Percentiles rank a stretch among this genome's conserved stretches.
Evolutionary conservation across 176 grass and related monocot genomes (phyloP).

Genomic region (Poa pratensis): DNA sequence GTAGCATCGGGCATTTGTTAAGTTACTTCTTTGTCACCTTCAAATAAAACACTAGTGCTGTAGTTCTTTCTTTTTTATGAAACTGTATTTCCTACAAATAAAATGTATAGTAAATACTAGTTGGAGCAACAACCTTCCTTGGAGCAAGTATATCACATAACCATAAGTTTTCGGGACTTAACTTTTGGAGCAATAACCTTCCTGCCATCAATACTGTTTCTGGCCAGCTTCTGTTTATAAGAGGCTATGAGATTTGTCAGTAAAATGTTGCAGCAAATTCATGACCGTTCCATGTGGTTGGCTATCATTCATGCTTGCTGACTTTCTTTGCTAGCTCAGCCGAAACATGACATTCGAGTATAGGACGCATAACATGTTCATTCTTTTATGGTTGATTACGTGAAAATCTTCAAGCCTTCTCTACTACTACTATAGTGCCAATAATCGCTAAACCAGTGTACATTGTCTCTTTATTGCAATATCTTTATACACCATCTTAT

Average conservation of each 20-base stretch:
- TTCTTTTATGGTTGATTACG: too few relatives aligned
- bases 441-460: background rate
- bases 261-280: too few relatives aligned
- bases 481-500: background rate
- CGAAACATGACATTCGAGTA: too few relatives aligned
- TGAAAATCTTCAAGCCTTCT: background rate
- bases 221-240: background rate
- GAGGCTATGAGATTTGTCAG: background rate
- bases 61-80: background rate
- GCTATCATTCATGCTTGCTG: too few relatives aligned
- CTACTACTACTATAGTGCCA: background rate
- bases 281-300: too few relatives aligned
- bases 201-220: background rate
- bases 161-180: background rate
- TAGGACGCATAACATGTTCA: too few relatives aligned
- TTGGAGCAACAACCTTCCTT: too few relatives aligned
- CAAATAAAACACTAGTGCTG: background rate
- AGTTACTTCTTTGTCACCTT: background rate
- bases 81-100: background rate
- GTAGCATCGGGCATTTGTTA: background rate
- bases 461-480: background rate
- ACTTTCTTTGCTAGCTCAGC: too few relatives aligned
- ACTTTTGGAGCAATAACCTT: conserved; percentile 4
- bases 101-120: background rate
- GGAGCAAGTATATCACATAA: background rate